Conservation (phyloP, 345 rosid genomes). For the Salix suchowensis region DNA sequence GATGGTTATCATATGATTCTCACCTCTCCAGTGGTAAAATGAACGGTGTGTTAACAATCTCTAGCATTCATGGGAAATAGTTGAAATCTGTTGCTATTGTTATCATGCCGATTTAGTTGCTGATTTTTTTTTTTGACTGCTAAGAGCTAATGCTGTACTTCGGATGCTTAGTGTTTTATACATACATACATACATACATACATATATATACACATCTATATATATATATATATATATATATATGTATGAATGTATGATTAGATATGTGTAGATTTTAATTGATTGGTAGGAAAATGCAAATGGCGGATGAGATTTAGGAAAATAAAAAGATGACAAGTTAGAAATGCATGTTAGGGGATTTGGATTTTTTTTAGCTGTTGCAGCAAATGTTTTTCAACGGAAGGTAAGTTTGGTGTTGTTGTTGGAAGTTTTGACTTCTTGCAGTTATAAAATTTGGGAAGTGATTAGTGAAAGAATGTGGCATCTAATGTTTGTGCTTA, state of each 20-base stretch:
- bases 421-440: too few relatives aligned
- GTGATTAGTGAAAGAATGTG: background rate
- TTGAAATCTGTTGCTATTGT: background rate
- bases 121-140: background rate
- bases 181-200: background rate
- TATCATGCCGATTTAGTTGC: background rate
- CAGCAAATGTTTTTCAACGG: background rate
- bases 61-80: background rate
- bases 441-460: too few relatives aligned
- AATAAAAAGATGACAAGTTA: background rate
- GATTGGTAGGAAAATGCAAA: background rate
- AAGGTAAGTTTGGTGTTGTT: too few relatives aligned
- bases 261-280: background rate
- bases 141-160: background rate
- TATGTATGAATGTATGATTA: too few relatives aligned
- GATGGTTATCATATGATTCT: constrained; percentile 52
- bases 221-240: too few relatives aligned
- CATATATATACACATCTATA: background rate
- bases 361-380: background rate
- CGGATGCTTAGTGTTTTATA: background rate
- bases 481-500: background rate
- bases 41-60: constrained; percentile 39
- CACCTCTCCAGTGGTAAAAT: constrained; percentile 35
- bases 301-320: background rate
- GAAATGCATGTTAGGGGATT: background rate